Percentiles rank a stretch among this genome's conserved stretches.
phyloP scores from a whole-genome alignment of 805 yeast genomes.

The Nakazawaea wickerhamii region DNA sequence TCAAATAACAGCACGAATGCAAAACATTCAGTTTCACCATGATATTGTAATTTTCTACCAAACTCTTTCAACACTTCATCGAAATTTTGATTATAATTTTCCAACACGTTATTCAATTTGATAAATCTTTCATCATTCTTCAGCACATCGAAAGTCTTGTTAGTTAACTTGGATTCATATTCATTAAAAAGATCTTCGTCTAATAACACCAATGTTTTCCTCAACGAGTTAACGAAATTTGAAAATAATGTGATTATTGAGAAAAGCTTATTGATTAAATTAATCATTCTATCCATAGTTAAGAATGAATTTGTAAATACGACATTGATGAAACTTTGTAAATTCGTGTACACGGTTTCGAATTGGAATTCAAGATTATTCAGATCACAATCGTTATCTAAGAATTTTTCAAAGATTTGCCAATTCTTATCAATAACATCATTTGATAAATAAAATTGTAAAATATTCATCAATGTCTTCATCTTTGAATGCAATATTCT shows the following conservation, averaged over 20 bases:
- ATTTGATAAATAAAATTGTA: constrained; percentile 48
- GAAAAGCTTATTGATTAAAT: constrained; percentile 38
- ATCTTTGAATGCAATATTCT: constrained; percentile 53
- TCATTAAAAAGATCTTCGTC: constrained; percentile 39
- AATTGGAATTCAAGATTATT: constrained; percentile 25
- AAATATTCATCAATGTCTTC: constrained; percentile 49
- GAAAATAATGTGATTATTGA: constrained; percentile 43
- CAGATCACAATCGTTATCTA: not conserved
- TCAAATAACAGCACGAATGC: constrained; percentile 37
- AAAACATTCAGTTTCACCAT: constrained; percentile 46
- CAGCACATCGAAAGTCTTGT: constrained; percentile 32
- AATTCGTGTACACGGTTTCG: constrained; percentile 36
- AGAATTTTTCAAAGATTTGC: constrained; percentile 27
- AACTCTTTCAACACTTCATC: constrained; percentile 39
- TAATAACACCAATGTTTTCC: constrained; percentile 48
- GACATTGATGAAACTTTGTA: constrained; percentile 56
- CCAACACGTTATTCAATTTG: constrained; percentile 35
- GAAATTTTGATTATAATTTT: constrained; percentile 39
- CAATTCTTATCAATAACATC: constrained; percentile 58
- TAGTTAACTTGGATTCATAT: constrained; percentile 32
- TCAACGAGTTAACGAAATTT: constrained; percentile 43
- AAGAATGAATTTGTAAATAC: constrained; percentile 62
- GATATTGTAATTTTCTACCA: constrained; percentile 37
- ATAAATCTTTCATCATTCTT: constrained; percentile 35
- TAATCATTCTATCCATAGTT: constrained; percentile 50